A percentile compares a stretch with the other conserved stretches of the same genome.
phyloP scores from a whole-genome alignment of 169 alveolate genomes.

The Eimeria necatrix region DNA sequence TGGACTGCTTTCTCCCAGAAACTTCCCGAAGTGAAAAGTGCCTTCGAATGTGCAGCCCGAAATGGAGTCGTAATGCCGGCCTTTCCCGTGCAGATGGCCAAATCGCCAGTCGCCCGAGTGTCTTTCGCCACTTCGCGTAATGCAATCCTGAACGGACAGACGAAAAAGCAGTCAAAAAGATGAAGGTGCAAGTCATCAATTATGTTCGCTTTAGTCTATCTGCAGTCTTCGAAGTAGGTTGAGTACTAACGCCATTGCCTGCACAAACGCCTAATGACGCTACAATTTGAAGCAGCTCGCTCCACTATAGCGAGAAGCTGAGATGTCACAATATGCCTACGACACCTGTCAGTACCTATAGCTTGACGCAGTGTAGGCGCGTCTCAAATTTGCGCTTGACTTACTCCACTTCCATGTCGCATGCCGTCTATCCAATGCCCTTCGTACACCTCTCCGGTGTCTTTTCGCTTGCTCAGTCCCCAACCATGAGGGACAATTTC shows the following conservation, averaged over 20 bases:
- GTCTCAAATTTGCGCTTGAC: not conserved
- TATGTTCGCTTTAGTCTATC: no score
- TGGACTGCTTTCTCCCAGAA: constrained; percentile 54
- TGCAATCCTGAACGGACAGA: constrained; percentile 65
- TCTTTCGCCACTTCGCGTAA: constrained; percentile 72
- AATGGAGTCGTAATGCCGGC: constrained; percentile 30
- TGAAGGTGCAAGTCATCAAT: not conserved
- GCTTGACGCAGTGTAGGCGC: no score
- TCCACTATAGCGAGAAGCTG: no score
- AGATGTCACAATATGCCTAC: no score
- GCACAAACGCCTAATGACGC: no score
- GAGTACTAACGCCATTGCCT: not conserved
- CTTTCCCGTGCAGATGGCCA: constrained; percentile 78
- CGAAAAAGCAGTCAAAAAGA: not conserved
- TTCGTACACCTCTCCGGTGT: constrained; percentile 79
- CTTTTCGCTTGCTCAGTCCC: constrained; percentile 76
- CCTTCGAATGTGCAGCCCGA: constrained; percentile 59
- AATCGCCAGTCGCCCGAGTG: constrained; percentile 78
- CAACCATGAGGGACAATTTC: constrained; percentile 78
- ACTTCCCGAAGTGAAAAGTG: constrained; percentile 40
- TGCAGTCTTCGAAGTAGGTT: not conserved
- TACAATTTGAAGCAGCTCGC: no score
- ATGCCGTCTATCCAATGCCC: constrained; percentile 81
- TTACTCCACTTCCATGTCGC: constrained; percentile 82
- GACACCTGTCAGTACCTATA: no score